phyloP scores from a whole-genome alignment of 305 asterid genomes.

The Fraxinus xanthoxyloides region DNA sequence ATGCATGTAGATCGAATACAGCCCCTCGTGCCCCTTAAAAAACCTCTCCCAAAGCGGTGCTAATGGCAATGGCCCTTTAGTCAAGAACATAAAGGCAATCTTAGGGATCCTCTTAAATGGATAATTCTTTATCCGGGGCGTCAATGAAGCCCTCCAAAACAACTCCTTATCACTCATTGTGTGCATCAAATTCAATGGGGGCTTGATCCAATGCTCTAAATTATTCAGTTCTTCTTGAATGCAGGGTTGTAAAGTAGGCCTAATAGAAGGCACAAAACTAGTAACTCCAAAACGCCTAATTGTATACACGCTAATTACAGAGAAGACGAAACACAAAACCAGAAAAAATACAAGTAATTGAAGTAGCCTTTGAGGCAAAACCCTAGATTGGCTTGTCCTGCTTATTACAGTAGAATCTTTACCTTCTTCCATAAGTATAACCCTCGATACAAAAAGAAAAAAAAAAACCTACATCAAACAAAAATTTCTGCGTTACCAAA shows the following conservation, averaged over 20 bases:
- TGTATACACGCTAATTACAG: slow-evolving; percentile 65
- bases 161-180: slow-evolving; percentile 74
- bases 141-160: slow-evolving; percentile 78
- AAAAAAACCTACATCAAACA: background rate
- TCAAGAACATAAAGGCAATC: slow-evolving; percentile 90
- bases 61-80: slow-evolving; percentile 88
- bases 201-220: slow-evolving; percentile 59
- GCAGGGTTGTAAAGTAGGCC: slow-evolving; percentile 54
- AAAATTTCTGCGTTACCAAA: background rate
- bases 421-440: slow-evolving; percentile 63
- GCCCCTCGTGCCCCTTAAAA: slow-evolving; percentile 66
- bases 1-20: slow-evolving; percentile 69
- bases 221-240: slow-evolving; percentile 22
- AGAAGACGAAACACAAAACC: slow-evolving; percentile 62
- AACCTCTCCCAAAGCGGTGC: slow-evolving; percentile 92
- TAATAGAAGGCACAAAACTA: slow-evolving; percentile 31
- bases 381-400: slow-evolving; percentile 57
- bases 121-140: slow-evolving; percentile 58
- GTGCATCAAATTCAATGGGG: slow-evolving; percentile 67
- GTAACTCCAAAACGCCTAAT: slow-evolving; percentile 58
- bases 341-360: slow-evolving; percentile 57
- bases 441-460: background rate
- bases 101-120: slow-evolving; percentile 79
- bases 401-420: slow-evolving; percentile 44
- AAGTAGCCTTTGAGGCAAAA: slow-evolving; percentile 69